A percentile compares a stretch with the other conserved stretches of the same genome.
Evolutionary conservation across 2,329 filamentous ascomycete species (phyloP).

Genomic region (Paraphaeosphaeria sporulosa): DNA sequence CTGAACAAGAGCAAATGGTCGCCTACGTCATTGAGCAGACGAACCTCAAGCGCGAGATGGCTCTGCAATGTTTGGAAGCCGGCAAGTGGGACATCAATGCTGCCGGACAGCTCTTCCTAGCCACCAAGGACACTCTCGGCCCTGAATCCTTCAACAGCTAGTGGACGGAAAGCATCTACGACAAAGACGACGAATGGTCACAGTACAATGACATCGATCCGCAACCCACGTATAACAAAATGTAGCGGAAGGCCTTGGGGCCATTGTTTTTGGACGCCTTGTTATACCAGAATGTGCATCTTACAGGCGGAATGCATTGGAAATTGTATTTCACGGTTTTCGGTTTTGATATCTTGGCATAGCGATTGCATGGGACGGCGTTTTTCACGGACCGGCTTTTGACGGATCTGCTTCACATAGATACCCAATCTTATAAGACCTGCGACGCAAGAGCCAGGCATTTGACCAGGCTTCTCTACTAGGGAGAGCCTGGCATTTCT

Average conservation of each 20-base stretch:
- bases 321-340: not conserved
- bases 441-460: constrained; percentile 3
- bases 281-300: not conserved
- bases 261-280: not conserved
- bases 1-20: constrained; percentile 71
- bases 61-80: constrained; percentile 80
- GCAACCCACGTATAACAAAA: too few species aligned
- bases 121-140: constrained; percentile 68
- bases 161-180: constrained; percentile 4
- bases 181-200: too few species aligned
- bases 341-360: constrained; percentile 7
- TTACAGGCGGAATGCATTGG: not conserved
- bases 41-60: constrained; percentile 79
- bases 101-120: constrained; percentile 77
- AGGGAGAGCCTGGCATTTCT: not conserved
- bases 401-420: constrained; percentile 9
- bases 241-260: not conserved
- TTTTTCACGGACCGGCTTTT: too few species aligned
- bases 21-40: constrained; percentile 77
- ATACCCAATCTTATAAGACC: constrained; percentile 14
- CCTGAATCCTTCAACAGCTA: constrained; percentile 50
- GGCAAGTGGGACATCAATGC: constrained; percentile 81
- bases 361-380: constrained; percentile 12
- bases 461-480: constrained; percentile 4
- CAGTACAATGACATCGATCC: too few species aligned